Conservation (phyloP, 495 filamentous ascomycete genomes). For the Xylaria bambusicola region DNA sequence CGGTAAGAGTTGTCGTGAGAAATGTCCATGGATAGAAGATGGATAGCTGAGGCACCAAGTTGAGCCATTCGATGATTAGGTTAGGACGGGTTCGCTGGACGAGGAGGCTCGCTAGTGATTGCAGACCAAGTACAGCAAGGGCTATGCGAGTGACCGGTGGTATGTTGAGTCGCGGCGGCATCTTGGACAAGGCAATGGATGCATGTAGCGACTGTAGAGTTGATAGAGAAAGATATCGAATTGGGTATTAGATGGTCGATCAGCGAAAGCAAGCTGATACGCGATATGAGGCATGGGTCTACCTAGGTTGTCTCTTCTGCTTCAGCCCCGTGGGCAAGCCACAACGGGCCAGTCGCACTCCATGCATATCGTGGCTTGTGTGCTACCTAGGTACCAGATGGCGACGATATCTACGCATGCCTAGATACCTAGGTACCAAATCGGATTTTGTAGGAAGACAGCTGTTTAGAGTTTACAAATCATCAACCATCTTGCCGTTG, state of each 20-base stretch:
- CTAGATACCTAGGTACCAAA: no score
- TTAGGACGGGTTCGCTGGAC: constrained; percentile 61
- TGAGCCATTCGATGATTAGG: constrained; percentile 79
- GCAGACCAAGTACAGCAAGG: constrained; percentile 68
- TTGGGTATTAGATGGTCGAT: constrained; percentile 3
- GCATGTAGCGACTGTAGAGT: constrained; percentile 16
- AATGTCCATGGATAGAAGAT: constrained; percentile 93
- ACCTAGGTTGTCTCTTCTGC: neutral
- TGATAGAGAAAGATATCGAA: neutral
- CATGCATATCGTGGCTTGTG: neutral
- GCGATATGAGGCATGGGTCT: constrained; percentile 7
- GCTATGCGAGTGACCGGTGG: constrained; percentile 85
- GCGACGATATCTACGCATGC: no score
- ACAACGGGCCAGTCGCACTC: neutral
- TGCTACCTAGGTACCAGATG: no score
- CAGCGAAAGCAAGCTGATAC: neutral
- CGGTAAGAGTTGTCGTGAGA: constrained; percentile 81
- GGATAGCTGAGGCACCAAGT: constrained; percentile 78
- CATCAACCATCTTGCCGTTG: no score
- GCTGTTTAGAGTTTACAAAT: no score
- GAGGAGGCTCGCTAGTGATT: constrained; percentile 82
- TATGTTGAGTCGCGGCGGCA: constrained; percentile 87
- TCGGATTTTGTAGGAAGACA: no score
- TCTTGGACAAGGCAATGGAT: constrained; percentile 38
- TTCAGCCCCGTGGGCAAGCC: constrained; percentile 13